Percentiles rank a stretch among this genome's conserved stretches.
Evolutionary conservation across 108 stramenopile species (phyloP).

Genomic region (Discostella pseudostelligera): DNA sequence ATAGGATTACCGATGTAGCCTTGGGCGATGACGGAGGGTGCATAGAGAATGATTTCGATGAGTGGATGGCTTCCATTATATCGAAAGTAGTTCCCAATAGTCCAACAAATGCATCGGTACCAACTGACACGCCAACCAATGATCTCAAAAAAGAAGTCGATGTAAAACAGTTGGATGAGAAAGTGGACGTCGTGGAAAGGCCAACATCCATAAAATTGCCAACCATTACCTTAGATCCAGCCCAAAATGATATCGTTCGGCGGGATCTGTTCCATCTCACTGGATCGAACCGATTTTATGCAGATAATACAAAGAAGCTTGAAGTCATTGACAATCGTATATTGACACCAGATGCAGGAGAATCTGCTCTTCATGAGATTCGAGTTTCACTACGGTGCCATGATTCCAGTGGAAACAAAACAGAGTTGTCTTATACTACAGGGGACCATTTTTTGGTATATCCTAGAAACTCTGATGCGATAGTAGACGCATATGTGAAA

Average conservation of each 20-base stretch:
- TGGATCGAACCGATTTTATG: slow-evolving; percentile 43
- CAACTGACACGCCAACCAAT: background rate
- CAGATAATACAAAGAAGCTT: slow-evolving; percentile 24
- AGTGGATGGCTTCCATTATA: slow-evolving; percentile 73
- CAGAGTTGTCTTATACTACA: slow-evolving; percentile 42
- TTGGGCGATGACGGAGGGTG: slow-evolving; percentile 91
- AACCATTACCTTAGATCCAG: slow-evolving; percentile 29
- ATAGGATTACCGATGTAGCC: slow-evolving; percentile 61
- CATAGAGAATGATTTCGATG: slow-evolving; percentile 93
- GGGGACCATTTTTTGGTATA: slow-evolving; percentile 72
- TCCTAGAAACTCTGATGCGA: slow-evolving; percentile 56
- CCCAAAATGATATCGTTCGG: slow-evolving; percentile 29
- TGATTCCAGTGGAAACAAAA: background rate
- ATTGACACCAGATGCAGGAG: slow-evolving; percentile 41
- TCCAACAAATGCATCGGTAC: slow-evolving; percentile 10
- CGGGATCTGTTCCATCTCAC: slow-evolving; percentile 52
- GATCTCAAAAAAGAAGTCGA: background rate
- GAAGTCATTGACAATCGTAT: slow-evolving; percentile 43
- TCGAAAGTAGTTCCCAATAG: slow-evolving; percentile 23
- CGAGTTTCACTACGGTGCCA: slow-evolving; percentile 14
- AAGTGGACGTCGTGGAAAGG: slow-evolving; percentile 29
- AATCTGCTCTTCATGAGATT: slow-evolving; percentile 61
- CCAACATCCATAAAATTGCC: slow-evolving; percentile 44
- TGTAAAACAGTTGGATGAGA: slow-evolving; percentile 30
- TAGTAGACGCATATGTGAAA: slow-evolving; percentile 52